These are phyloP conservation scores for Zostera marina DNA, from an alignment of 116 monocot genomes.

Conservation along the genomic window DNA sequence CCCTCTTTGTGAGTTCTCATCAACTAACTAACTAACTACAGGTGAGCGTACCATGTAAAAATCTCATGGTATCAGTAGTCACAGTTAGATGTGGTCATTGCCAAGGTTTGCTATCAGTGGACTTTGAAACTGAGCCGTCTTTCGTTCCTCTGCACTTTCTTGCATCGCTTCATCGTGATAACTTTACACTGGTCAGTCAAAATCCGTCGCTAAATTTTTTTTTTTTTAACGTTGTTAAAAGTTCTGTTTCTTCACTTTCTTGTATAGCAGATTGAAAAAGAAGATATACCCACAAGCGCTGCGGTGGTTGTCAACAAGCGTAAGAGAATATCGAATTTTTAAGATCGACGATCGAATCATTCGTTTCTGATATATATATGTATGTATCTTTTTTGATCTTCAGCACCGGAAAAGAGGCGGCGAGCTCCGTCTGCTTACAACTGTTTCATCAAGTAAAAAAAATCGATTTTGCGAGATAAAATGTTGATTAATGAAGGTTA, in stretches of 20 bases:
- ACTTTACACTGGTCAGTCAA: not conserved
- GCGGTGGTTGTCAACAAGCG: constrained; percentile 44
- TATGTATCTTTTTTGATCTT: not conserved
- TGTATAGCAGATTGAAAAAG: constrained; percentile 1
- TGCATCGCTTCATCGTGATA: constrained; percentile 26
- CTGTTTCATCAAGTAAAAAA: constrained; percentile 76
- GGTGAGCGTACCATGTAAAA: constrained; percentile 82
- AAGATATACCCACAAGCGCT: not conserved
- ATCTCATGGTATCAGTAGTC: constrained; percentile 29
- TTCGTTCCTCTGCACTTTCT: constrained; percentile 41
- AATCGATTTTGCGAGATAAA: no score
- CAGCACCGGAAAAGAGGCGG: constrained; percentile 94
- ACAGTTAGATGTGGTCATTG: constrained; percentile 90
- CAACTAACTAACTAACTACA: constrained; percentile 1
- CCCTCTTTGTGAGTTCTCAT: no score
- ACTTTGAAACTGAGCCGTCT: constrained; percentile 26
- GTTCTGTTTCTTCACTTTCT: not conserved
- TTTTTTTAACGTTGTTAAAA: not conserved
- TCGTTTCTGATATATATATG: not conserved
- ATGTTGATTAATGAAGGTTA: no score
- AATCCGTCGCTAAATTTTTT: no score
- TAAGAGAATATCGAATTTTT: constrained; percentile 4
- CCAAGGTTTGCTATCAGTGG: constrained; percentile 64
- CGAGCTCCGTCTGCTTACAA: constrained; percentile 93
- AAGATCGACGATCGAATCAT: no score